Base-by-base conservation (phyloP, 768 basidiomycete genomes). In the Leccinum ochraceum region DNA sequence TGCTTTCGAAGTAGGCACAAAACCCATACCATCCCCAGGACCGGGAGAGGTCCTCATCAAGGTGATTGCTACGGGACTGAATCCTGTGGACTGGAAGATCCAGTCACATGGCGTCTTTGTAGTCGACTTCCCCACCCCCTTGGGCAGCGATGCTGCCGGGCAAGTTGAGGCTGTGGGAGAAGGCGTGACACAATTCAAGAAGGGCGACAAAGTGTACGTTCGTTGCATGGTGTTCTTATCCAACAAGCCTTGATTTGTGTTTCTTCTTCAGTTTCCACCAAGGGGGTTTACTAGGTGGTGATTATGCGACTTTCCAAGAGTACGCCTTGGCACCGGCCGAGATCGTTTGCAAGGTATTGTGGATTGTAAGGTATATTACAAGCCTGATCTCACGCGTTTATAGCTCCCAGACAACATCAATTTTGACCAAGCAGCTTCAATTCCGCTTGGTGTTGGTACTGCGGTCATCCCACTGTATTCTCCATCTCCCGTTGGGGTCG, bases 21-120 rank as follows among this genome's bases (percentile, higher is more conserved):
- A 52, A 37, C 58, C 11, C 3, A 30, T 39, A 0, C 63, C 64
- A 8, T n/a, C 48, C 20, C 81, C 82, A 0, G 77, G 78, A 0
- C 72, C 76, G 1, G 77, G 77, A 26, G 79, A 83, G 56, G 56
- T 83, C 36, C 73, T 83, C 50, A 70, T 83, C 63, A 79, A 77
- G 63, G 67, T 80, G 36, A 58, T 72, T 36, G 67, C 82, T 2
- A 72, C 78, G 0, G 76, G 72, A 9, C 61, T 83, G 22, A 82
- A 83, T 61, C 83, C 83, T 5, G 63, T 76, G 9, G 82, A 85
- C 57, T 71, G 71, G 71, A 73, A 67, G 54, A 63, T 71, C 8
- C 71, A 64, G 56, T 24, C 49, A 4, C 20, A 42, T 2, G 60
- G 63, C 5, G 0, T 53, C 20, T 2, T 59, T 16, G 46, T 26